A percentile compares a stretch with the other conserved stretches of the same genome.
Conservation (phyloP, 1,139 yeast species). For the Debaryomyces sp. region DNA sequence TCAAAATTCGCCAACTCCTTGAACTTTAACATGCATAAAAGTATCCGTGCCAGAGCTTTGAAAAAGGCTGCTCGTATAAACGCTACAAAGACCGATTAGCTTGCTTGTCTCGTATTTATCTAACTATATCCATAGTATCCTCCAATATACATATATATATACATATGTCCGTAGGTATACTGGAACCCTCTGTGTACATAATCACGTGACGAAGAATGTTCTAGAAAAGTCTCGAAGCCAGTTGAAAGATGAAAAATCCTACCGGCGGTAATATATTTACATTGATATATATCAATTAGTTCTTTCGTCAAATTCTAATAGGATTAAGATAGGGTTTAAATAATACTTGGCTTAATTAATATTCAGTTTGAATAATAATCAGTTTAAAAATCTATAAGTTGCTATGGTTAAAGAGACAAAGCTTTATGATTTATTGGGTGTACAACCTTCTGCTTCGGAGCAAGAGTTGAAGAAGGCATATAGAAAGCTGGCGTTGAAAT, state of each 20-base stretch:
- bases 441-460: slow-evolving; percentile 74
- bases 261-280: background rate
- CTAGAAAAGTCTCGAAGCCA: slow-evolving; percentile 14
- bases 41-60: slow-evolving; percentile 80
- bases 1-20: slow-evolving; percentile 67
- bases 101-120: background rate
- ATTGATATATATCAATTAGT: background rate
- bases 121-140: background rate
- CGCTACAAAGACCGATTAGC: slow-evolving; percentile 20
- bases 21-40: slow-evolving; percentile 76
- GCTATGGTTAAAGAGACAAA: slow-evolving; percentile 81
- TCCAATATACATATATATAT: background rate
- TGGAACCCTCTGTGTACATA: background rate
- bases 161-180: background rate
- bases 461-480: slow-evolving; percentile 84
- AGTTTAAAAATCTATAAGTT: background rate
- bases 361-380: no score
- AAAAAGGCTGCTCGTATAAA: slow-evolving; percentile 60
- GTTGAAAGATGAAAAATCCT: background rate
- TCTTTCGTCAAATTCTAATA: background rate
- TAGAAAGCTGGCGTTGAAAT: slow-evolving; percentile 82
- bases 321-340: background rate
- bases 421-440: slow-evolving; percentile 78
- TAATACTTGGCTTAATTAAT: no score
- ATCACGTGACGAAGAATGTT: slow-evolving; percentile 12